Evolutionary conservation across 2,329 filamentous ascomycete species (phyloP).

Genomic region (Neofusicoccum umdonicola): DNA sequence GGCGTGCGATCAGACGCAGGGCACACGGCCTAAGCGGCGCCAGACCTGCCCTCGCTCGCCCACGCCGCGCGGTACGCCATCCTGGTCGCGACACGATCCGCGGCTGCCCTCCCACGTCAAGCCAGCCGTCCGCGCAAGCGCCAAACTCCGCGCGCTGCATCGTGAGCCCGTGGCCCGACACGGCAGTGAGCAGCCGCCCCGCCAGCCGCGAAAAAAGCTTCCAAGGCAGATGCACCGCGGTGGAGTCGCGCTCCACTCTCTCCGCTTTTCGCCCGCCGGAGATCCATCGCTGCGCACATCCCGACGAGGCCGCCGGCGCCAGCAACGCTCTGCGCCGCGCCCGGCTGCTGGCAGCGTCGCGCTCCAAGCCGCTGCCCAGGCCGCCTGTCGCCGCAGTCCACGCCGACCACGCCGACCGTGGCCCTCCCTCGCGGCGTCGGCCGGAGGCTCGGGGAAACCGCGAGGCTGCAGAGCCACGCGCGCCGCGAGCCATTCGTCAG

Average conservation of each 20-base stretch:
- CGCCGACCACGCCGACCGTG: no score
- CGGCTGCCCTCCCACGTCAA: not conserved
- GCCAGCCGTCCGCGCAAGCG: not conserved
- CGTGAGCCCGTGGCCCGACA: not conserved
- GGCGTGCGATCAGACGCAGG: constrained; percentile 4
- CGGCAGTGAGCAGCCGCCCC: not conserved
- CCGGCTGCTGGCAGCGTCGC: not conserved
- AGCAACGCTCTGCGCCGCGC: not conserved
- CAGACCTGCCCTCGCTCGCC: not conserved
- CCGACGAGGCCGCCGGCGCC: not conserved
- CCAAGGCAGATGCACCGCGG: constrained; percentile 2
- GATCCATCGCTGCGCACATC: constrained; percentile 12
- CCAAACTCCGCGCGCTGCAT: not conserved
- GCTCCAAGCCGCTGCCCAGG: not conserved
- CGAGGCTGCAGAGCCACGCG: not conserved
- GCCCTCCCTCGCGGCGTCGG: not conserved
- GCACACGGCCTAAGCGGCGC: no score
- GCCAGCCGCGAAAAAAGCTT: not conserved
- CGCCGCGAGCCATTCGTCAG: constrained; percentile 3
- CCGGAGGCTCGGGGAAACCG: not conserved
- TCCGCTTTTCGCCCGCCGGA: constrained; percentile 10
- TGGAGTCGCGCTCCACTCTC: constrained; percentile 12
- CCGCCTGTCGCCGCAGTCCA: not conserved
- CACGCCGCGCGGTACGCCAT: not conserved
- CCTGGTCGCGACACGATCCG: not conserved